phyloP scores from a whole-genome alignment of 768 basidiomycete species.

The Infundibulicybe gibba region DNA sequence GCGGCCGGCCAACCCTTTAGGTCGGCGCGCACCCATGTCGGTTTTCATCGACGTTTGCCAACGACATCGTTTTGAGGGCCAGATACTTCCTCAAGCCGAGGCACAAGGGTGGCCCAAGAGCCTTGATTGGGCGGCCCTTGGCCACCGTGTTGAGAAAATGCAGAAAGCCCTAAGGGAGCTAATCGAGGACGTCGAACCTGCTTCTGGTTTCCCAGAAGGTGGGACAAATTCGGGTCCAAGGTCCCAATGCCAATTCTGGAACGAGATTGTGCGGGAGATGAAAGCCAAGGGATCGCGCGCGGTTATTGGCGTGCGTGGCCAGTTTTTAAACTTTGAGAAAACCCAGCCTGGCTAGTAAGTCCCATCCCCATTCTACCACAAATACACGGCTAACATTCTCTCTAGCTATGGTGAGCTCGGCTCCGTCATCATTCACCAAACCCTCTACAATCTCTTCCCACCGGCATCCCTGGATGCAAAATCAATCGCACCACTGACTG shows the following conservation, averaged over 20 bases:
- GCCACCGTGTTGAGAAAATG: conserved; percentile 51
- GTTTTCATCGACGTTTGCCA: conserved; percentile 70
- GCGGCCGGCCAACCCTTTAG: conserved; percentile 66
- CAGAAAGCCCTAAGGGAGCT: conserved; percentile 41
- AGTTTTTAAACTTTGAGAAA: conserved; percentile 77
- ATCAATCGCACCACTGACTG: conserved; percentile 61
- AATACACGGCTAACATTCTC: background rate
- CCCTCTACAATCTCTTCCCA: conserved; percentile 74
- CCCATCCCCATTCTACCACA: background rate
- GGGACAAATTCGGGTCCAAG: conserved; percentile 20
- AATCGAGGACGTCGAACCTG: conserved; percentile 40
- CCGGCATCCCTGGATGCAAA: conserved; percentile 49
- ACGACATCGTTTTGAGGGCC: conserved; percentile 73
- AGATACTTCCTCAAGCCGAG: conserved; percentile 69
- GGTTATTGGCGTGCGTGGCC: conserved; percentile 64
- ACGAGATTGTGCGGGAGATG: conserved; percentile 58
- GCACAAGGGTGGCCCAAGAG: conserved; percentile 71
- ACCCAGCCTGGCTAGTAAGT: conserved; percentile 88
- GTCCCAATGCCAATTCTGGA: conserved; percentile 60
- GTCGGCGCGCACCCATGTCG: conserved; percentile 51
- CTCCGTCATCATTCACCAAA: conserved; percentile 75
- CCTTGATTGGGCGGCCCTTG: conserved; percentile 62
- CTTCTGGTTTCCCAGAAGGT: no score
- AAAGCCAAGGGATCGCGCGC: conserved; percentile 62
- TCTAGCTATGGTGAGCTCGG: conserved; percentile 84